Conservation (phyloP, 2,329 filamentous ascomycete species). For the Arthroderma sp. region DNA sequence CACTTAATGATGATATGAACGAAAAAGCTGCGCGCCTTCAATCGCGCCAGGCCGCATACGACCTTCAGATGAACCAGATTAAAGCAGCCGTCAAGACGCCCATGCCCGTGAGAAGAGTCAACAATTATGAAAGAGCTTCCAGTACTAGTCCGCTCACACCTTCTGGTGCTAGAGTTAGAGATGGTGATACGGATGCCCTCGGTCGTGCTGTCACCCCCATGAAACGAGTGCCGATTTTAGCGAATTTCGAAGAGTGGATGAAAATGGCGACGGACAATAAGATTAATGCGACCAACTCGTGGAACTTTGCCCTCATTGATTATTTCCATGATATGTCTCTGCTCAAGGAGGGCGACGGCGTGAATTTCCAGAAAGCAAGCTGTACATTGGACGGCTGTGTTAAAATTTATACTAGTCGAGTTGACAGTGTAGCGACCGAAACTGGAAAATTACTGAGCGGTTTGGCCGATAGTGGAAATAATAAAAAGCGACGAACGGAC, state of each 20-base stretch:
- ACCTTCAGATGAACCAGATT: slow-evolving; percentile 84
- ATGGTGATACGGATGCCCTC: slow-evolving; percentile 45
- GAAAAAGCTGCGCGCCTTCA: slow-evolving; percentile 84
- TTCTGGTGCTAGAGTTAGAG: slow-evolving; percentile 23
- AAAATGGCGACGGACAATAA: slow-evolving; percentile 99
- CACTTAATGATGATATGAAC: slow-evolving; percentile 85
- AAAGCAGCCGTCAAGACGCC: slow-evolving; percentile 46
- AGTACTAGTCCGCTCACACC: slow-evolving; percentile 40
- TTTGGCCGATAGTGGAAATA: slow-evolving; percentile 62
- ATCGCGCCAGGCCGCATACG: slow-evolving; percentile 75
- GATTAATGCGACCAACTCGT: slow-evolving; percentile 95
- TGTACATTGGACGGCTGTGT: slow-evolving; percentile 96
- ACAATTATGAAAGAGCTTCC: slow-evolving; percentile 22
- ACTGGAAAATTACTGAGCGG: slow-evolving; percentile 91
- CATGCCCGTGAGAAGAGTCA: slow-evolving; percentile 22
- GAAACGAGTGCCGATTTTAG: slow-evolving; percentile 88
- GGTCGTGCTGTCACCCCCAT: slow-evolving; percentile 78
- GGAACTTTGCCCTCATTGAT: slow-evolving; percentile 99
- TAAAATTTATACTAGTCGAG: slow-evolving; percentile 97
- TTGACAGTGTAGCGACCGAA: slow-evolving; percentile 95
- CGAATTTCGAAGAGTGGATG: slow-evolving; percentile 99
- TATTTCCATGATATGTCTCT: slow-evolving; percentile 99
- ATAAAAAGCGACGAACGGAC: slow-evolving; percentile 51
- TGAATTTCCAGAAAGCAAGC: slow-evolving; percentile 97
- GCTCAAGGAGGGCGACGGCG: slow-evolving; percentile 85